Evolutionary conservation across 345 rosid species (phyloP).

Genomic region (Murraya koenigii): DNA sequence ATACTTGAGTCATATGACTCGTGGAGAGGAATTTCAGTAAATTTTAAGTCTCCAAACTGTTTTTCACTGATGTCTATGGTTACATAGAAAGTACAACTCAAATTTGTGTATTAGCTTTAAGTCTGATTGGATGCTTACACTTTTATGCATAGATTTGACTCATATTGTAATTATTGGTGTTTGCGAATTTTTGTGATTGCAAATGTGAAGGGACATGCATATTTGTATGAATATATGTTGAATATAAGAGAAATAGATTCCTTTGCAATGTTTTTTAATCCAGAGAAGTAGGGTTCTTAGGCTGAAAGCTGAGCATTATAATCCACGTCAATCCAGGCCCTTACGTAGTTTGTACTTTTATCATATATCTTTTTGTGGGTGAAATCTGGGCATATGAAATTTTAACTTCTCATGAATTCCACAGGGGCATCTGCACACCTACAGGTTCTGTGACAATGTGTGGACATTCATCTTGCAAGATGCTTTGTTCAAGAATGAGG

Average conservation of each 20-base stretch:
- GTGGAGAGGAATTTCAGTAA: neutral
- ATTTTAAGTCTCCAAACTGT: neutral
- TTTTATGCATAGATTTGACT: neutral
- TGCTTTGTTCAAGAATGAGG: conserved; percentile 71
- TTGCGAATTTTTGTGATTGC: neutral
- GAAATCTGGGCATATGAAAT: neutral
- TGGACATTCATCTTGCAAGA: conserved; percentile 96
- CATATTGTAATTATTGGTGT: neutral
- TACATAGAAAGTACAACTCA: neutral
- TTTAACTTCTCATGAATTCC: neutral
- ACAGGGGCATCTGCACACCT: conserved; percentile 98
- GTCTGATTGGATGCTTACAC: neutral
- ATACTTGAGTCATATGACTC: neutral
- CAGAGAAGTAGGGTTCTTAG: neutral
- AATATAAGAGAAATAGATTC: neutral
- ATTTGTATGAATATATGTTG: no score
- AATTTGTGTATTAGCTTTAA: neutral
- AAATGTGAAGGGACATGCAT: neutral
- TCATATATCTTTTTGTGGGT: neutral
- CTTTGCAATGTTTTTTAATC: neutral
- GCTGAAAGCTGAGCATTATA: neutral
- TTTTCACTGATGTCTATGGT: neutral
- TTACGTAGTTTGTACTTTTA: neutral
- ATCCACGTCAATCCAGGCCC: neutral
- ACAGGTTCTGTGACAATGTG: conserved; percentile 98